phyloP scores from a whole-genome alignment of 345 rosid species.

The Angophora floribunda region DNA sequence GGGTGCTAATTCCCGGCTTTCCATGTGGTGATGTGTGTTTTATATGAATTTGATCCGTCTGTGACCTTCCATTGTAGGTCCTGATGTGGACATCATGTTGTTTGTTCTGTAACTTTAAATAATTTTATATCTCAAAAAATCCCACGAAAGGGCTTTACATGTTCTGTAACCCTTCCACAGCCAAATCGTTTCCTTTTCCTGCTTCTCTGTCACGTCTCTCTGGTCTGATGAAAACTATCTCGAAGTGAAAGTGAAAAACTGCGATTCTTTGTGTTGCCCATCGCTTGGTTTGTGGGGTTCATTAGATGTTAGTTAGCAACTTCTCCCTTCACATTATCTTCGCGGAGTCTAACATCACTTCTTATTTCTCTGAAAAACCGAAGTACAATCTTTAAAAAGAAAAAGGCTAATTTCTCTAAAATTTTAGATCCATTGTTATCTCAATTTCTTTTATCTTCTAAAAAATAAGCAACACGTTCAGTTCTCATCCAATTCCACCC shows the following conservation, averaged over 20 bases:
- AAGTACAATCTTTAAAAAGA: background rate
- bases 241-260: background rate
- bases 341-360: background rate
- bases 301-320: background rate
- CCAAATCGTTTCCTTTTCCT: background rate
- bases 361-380: background rate
- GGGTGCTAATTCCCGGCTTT: accelerated
- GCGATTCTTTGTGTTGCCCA: background rate
- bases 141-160: accelerated
- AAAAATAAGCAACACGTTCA: no score
- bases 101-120: background rate
- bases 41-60: background rate
- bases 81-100: accelerated
- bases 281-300: background rate
- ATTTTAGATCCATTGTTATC: no score
- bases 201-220: background rate
- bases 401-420: background rate
- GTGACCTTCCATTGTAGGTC: background rate
- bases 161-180: background rate
- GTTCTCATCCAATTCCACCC: no score
- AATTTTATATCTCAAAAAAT: no score
- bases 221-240: background rate
- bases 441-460: no score
- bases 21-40: background rate
- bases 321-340: background rate